Evolutionary conservation across 768 basidiomycete genomes (phyloP), one percentile per base, ranked within the genome.

Genomic region (Suillus lakei): DNA sequence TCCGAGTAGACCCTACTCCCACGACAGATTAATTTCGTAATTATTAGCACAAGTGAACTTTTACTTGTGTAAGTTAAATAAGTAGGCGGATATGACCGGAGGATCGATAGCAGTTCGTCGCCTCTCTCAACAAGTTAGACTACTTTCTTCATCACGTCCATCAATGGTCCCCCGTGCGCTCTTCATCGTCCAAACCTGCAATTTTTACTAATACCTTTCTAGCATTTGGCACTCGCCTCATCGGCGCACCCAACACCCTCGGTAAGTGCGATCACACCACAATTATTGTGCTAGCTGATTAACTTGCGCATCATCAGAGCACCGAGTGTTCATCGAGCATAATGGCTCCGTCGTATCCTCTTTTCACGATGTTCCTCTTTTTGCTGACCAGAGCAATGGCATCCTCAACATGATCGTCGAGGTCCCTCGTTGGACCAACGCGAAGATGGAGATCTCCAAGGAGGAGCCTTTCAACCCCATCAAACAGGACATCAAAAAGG

Each of bases 361-460:
- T 66, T 95, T 90, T 87, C 98, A 99, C 76, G 98, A 99, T 82
- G 92, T 99, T 77, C 95, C 97, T 13, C 95, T 99, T 74, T 98
- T 98, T 78, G 96, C 96, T 62, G 95, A 99, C 81, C 93, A 91
- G 84, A 90, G 84, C 82, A 92, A 92, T 79, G 93, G 93, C 75
- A 91, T 98, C 84, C 86, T 98, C 82, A 99, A 98, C 91, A 98
- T 99, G 95, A 84, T 98, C 79, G 96, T 98, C 81, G 95, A 98
- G 82, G 88, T 97, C 64, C 98, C 98, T 58, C 92, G 98, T 74
- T 99, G 98, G 98, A 98, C 96, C 79, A 98, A 99, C 85, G 98
- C 98, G 62, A 99, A 99, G 87, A 93, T 99, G 92, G 98, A 99
- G 82, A 98, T 98, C 79, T 97, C 87, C 80, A 99, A 98, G 81